Base-by-base conservation (phyloP, 306 rosid genomes). In the Casuarina cunninghamiana region DNA sequence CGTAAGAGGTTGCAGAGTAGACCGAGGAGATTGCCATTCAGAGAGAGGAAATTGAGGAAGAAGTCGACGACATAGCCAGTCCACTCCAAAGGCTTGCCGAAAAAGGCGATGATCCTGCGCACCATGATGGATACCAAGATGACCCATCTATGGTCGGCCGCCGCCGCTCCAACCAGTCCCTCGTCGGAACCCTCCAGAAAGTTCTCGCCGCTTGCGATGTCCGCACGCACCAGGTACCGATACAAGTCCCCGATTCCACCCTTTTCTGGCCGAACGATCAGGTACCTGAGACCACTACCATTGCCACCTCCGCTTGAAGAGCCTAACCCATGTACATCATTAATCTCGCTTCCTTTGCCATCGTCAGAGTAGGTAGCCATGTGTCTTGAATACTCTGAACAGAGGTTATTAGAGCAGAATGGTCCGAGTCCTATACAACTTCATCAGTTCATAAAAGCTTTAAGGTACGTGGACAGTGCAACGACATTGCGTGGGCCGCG, bases 1-100 rank as follows among this genome's bases (percentile, higher is more conserved):
- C 43, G 91, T 4, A 89, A 6, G 10, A 87, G 15, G 79, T 89
- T 84, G 81, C 4, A 80, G 73, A 93, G 74, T 32, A 93, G 80
- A 78, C 91, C 89, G 65, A 68, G 17, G 63, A 88, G 73, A 77
- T 73, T 60, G 42, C 82, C 87, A 78, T 93, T 93, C 55, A 61
- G 84, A 53, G 80, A 91, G 74, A 93, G 84, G 72, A 93, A 91
- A 79, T 91, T 93, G 76, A 93, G 90, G 54, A 83, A 54, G 85
- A 89, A 87, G 8, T 93, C 98, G 12, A 91, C 86, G 35, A 79
- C 51, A 82, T 32, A 73, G 74, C 98, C 98, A 57, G 75, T 75
- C 91, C 88, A 88, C 74, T 87, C 76, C 88, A 93, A 3, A 7
- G 98, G 97, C 67, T 85, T 88, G 65, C 89, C 81, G 10, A 89